phyloP scores from a whole-genome alignment of 164 flowering plant genomes.

The Berberis thunbergii region DNA sequence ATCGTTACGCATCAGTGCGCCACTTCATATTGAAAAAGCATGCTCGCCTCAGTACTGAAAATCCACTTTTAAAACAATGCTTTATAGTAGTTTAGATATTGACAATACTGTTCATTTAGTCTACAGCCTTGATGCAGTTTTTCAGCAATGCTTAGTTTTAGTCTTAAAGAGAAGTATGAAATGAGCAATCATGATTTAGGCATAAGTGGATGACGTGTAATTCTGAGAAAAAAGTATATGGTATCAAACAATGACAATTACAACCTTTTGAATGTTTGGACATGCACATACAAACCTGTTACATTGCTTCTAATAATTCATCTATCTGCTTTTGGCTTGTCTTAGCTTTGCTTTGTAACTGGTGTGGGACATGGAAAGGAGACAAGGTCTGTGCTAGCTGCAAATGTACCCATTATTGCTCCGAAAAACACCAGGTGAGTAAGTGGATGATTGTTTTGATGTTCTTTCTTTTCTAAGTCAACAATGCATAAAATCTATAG shows the following conservation, averaged over 20 bases:
- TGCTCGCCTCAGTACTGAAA: no score
- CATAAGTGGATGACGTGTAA: no score
- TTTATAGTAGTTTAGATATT: no score
- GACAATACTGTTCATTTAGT: no score
- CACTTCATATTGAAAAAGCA: no score
- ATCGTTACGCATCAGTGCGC: no score
- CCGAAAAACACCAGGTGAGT: conserved; percentile 77
- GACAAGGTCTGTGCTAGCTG: conserved; percentile 65
- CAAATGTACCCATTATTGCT: conserved; percentile 58
- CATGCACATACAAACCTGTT: background rate
- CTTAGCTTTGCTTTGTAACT: conserved; percentile 56
- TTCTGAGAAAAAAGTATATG: no score
- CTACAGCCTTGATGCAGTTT: no score
- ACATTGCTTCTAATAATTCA: background rate
- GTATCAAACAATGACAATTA: background rate
- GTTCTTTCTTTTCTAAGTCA: background rate
- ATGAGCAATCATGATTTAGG: no score
- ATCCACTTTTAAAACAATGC: no score
- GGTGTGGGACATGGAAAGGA: conserved; percentile 97
- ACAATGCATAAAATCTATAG: background rate
- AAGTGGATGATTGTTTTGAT: background rate
- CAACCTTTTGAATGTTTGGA: background rate
- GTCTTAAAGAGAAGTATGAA: no score
- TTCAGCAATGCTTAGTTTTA: no score
- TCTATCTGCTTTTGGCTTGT: conserved; percentile 9